These are phyloP conservation scores for Cucurbita argyrosperma DNA, from an alignment of 306 rosid species.

Conservation along the genomic window DNA sequence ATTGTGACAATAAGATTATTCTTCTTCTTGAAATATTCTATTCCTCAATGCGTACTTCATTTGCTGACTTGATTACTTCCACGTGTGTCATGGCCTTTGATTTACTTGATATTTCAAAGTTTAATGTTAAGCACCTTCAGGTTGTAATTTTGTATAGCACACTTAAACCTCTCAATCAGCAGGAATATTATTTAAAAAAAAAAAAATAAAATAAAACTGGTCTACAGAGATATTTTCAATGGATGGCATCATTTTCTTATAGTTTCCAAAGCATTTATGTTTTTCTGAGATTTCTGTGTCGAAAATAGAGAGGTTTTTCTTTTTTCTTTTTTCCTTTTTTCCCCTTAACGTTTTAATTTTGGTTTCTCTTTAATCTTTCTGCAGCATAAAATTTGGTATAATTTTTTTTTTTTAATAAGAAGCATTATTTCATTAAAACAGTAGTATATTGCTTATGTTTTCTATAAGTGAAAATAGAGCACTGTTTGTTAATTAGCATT, in stretches of 20 bases:
- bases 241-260: neutral
- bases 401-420: neutral
- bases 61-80: neutral
- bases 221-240: neutral
- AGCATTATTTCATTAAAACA: neutral
- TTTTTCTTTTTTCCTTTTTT: neutral
- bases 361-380: neutral
- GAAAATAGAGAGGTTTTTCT: neutral
- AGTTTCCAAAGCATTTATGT: neutral
- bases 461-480: neutral
- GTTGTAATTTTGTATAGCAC: neutral
- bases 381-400: neutral
- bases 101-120: neutral
- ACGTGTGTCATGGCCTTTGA: neutral
- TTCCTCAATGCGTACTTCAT: neutral
- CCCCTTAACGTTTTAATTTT: neutral
- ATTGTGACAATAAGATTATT: neutral
- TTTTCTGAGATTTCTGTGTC: neutral
- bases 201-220: no score
- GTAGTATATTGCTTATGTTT: neutral
- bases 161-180: neutral
- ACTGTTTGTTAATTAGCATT: neutral
- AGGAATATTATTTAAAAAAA: neutral
- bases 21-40: neutral
- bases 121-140: neutral